Percentiles rank a stretch among this genome's conserved stretches.
These are phyloP conservation scores for Trametes punicea DNA, from an alignment of 768 basidiomycete species.

Conservation along the genomic window DNA sequence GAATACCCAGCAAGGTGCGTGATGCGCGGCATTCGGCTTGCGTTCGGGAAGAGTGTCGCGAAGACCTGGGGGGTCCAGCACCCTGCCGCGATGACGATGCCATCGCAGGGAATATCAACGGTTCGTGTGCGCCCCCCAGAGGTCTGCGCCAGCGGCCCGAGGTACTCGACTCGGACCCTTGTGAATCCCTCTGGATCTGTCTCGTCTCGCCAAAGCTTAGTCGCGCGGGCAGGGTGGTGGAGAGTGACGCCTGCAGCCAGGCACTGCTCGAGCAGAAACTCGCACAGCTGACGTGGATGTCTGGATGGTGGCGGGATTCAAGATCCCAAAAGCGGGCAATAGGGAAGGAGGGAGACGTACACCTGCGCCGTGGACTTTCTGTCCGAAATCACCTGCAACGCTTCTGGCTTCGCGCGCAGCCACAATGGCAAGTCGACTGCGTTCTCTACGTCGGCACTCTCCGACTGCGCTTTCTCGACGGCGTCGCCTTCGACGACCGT, in stretches of 20 bases:
- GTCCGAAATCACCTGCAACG: constrained; percentile 28
- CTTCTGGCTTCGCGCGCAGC: constrained; percentile 22
- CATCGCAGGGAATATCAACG: constrained; percentile 29
- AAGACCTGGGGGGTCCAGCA: constrained; percentile 36
- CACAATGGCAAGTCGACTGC: constrained; percentile 21
- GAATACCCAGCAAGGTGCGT: constrained; percentile 31
- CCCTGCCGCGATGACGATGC: constrained; percentile 35
- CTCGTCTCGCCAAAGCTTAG: constrained; percentile 16
- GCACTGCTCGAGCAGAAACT: constrained; percentile 32
- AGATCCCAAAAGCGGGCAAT: not conserved
- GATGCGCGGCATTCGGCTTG: constrained; percentile 28
- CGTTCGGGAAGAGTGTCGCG: constrained; percentile 31
- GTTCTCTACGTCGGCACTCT: constrained; percentile 1
- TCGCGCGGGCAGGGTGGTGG: constrained; percentile 30
- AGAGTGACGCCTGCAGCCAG: constrained; percentile 28
- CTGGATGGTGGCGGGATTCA: constrained; percentile 13
- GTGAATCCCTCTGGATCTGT: constrained; percentile 11
- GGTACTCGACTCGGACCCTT: constrained; percentile 22
- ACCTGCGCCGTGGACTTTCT: constrained; percentile 30
- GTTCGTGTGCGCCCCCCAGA: constrained; percentile 3
- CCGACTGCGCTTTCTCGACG: constrained; percentile 10
- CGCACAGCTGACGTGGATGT: constrained; percentile 29
- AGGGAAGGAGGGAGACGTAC: constrained; percentile 21
- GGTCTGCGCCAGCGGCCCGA: constrained; percentile 9
- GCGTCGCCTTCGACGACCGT: constrained; percentile 2